Evolutionary conservation across 768 basidiomycete genomes (phyloP), one percentile per base, ranked within the genome.

Genomic region (Lactifluus volemus): DNA sequence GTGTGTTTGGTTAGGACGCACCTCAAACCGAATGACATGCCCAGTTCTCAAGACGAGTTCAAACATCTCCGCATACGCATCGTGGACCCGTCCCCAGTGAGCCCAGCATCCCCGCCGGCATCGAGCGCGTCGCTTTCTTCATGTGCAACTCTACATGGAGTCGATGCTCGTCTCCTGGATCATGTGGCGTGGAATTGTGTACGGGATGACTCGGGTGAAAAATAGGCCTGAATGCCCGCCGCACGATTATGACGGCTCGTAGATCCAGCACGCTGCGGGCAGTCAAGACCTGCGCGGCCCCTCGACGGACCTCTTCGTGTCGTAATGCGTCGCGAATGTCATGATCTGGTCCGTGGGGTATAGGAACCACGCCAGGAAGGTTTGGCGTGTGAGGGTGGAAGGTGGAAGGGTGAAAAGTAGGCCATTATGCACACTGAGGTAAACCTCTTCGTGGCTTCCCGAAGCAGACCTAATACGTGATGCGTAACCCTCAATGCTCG

Each of bases 401-500:
- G 81, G 73, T 15, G 71, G 65, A 19, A 87, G 66, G 10, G 80
- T 76, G 72, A 92, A 92, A 34, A 95, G 72, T 67, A 83, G 81
- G 5, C 89, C 88, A 55, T 85, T 79, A 67, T 92, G 89, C 6
- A 83, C 82, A 30, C 80, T 74, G 42, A 94, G 76, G 72, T 93
- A 95, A 14, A 87, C 67, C 4, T 77, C 77, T 58, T 87, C 81
- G 55, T 78, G 83, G 32, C 71, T 69, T 62, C 83, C 81, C 19
- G 81, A 76, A 65, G 81, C 83, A 2, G 83, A 78, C 63, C 77
- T 79, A 67, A 90, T 78, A 50, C 85, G 84, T 61, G 89, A 81
- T 47, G 95, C 75, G 72, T 89, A 97, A 2, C 95, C 95, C 73
- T 98, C 95, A 50, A 96, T 76, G 0, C 83, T 81, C 0, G 86